Percentiles rank a stretch among this genome's conserved stretches.
phyloP scores from a whole-genome alignment of 345 rosid genomes.

The Euclidium syriacum region DNA sequence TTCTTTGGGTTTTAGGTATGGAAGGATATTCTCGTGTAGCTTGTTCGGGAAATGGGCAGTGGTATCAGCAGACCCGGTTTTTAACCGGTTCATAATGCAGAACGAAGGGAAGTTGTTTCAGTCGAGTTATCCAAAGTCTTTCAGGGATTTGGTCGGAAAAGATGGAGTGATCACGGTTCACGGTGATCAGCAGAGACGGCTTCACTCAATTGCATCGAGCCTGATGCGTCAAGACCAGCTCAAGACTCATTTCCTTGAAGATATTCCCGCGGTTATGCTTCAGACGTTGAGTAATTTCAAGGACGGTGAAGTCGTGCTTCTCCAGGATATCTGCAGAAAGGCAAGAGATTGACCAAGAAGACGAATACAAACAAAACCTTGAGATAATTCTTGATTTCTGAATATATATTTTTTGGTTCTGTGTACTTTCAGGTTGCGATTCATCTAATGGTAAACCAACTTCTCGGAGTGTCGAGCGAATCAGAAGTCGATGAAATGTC shows the following conservation, averaged over 20 bases:
- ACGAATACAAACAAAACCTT: background rate
- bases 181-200: slow-evolving; percentile 70
- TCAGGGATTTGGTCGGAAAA: slow-evolving; percentile 77
- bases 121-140: slow-evolving; percentile 84
- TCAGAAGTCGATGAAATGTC: slow-evolving; percentile 74
- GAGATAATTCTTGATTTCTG: background rate
- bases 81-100: slow-evolving; percentile 70
- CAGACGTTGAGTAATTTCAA: slow-evolving; percentile 36
- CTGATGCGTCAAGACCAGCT: slow-evolving; percentile 77
- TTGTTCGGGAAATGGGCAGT: slow-evolving; percentile 71
- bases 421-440: slow-evolving; percentile 55
- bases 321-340: slow-evolving; percentile 86
- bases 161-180: slow-evolving; percentile 78
- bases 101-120: slow-evolving; percentile 77
- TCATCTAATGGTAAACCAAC: slow-evolving; percentile 77
- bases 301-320: slow-evolving; percentile 48
- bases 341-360: slow-evolving; percentile 27
- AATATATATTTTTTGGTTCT: slow-evolving; percentile 7
- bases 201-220: slow-evolving; percentile 73
- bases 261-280: slow-evolving; percentile 56
- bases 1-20: slow-evolving; percentile 40
- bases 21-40: slow-evolving; percentile 76
- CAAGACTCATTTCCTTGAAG: slow-evolving; percentile 56
- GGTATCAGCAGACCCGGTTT: slow-evolving; percentile 64
- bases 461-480: slow-evolving; percentile 56